Conservation (phyloP, 352 stramenopile species). For the Pythium folliculosum region DNA sequence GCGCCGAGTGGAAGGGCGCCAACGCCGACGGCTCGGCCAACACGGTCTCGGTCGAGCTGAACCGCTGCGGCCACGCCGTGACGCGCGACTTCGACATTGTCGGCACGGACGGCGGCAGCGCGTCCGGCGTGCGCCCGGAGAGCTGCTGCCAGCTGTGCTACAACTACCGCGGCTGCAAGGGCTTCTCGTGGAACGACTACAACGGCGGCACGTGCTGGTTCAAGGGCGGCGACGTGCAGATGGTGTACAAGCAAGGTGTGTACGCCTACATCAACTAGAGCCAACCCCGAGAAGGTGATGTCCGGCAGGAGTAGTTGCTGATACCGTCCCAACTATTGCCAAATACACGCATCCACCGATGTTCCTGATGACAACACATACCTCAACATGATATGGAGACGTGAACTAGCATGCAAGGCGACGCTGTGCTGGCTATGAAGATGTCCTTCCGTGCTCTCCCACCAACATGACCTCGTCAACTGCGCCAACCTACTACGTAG, state of each 20-base stretch:
- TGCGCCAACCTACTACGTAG: too few relatives aligned
- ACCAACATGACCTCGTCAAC: too few relatives aligned
- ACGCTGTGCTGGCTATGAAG: too few relatives aligned
- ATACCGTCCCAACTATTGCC: too few relatives aligned
- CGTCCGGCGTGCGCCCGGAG: background rate
- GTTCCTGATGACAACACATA: too few relatives aligned
- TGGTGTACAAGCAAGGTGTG: background rate
- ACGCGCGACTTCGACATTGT: background rate
- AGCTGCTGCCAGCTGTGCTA: slow-evolving; percentile 7
- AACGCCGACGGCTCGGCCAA: background rate
- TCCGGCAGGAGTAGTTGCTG: too few relatives aligned
- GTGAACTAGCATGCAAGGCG: too few relatives aligned
- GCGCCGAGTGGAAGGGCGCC: background rate
- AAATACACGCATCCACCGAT: too few relatives aligned
- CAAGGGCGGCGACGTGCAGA: slow-evolving; percentile 30
- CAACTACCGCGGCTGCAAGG: slow-evolving; percentile 1
- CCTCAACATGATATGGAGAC: too few relatives aligned
- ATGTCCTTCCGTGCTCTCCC: too few relatives aligned
- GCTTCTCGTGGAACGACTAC: slow-evolving; percentile 44
- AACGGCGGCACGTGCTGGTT: slow-evolving; percentile 58
- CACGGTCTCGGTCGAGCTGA: slow-evolving; percentile 3
- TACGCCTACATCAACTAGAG: background rate
- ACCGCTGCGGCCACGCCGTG: background rate
- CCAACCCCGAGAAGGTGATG: too few relatives aligned
- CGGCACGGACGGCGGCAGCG: background rate